These are phyloP conservation scores for Cercospora sp. DNA, from an alignment of 2,329 filamentous ascomycete genomes.

Conservation along the genomic window DNA sequence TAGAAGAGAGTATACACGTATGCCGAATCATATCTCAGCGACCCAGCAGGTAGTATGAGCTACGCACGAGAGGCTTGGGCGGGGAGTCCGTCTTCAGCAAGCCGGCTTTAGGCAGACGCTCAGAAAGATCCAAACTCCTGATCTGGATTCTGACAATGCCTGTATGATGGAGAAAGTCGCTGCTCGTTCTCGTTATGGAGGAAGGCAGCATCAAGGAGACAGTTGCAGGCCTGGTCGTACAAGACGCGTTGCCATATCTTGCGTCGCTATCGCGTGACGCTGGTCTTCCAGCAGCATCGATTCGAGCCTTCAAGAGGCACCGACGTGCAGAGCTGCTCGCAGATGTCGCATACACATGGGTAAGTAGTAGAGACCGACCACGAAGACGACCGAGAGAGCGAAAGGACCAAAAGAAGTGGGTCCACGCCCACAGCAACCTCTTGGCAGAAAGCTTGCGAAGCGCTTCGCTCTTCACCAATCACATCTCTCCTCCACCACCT, in stretches of 20 bases:
- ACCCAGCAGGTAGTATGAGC: not conserved
- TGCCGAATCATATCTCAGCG: not conserved
- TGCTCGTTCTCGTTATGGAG: not conserved
- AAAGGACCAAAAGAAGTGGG: not conserved
- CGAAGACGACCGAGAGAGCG: not conserved
- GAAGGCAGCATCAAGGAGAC: not conserved
- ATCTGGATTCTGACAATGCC: not conserved
- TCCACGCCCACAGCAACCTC: not conserved
- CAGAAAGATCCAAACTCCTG: not conserved
- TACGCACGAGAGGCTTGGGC: not conserved
- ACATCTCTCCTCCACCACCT: not conserved
- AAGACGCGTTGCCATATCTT: not conserved
- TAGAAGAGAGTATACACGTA: not conserved
- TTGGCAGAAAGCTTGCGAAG: not conserved
- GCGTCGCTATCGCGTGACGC: no score
- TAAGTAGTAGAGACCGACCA: not conserved
- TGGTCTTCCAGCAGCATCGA: not conserved
- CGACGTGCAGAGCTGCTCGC: not conserved
- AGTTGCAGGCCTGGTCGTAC: no score
- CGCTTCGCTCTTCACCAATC: conserved; percentile 14
- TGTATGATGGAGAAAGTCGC: not conserved
- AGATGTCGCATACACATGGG: not conserved
- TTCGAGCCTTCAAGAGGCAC: not conserved
- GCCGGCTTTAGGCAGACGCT: not conserved
- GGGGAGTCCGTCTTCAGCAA: not conserved